Percentiles rank a stretch among this genome's conserved stretches.
phyloP scores from a whole-genome alignment of 139 green algal species.

The Edaphochlamys debaryana region DNA sequence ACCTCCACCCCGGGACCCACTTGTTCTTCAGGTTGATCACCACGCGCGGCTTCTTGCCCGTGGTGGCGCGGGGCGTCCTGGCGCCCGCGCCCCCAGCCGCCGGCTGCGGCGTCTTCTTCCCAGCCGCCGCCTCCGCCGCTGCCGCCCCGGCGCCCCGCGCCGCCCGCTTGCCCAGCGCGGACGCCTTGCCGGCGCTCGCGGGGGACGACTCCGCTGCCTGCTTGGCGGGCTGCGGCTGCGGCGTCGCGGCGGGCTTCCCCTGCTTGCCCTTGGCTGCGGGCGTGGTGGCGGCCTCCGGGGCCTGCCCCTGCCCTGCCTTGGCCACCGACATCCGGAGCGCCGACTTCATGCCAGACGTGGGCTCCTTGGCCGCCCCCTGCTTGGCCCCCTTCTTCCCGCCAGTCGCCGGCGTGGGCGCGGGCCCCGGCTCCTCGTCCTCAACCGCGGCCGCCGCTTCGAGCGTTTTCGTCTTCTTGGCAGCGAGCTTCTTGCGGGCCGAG shows the following conservation, averaged over 20 bases:
- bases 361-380: neutral
- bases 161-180: conserved; percentile 18
- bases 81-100: neutral
- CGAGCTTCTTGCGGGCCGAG: neutral
- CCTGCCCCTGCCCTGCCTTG: neutral
- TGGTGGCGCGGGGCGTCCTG: neutral
- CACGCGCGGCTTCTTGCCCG: conserved; percentile 67
- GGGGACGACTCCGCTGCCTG: neutral
- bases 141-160: neutral
- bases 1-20: no score
- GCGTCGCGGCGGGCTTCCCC: neutral
- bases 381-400: neutral
- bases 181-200: neutral
- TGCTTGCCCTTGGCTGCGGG: neutral
- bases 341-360: conserved; percentile 27
- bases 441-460: neutral
- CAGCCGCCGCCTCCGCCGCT: neutral
- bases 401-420: no score
- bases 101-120: neutral
- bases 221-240: neutral
- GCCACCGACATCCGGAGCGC: conserved; percentile 20
- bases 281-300: neutral
- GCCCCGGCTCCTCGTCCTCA: no score
- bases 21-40: conserved; percentile 82
- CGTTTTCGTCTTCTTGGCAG: neutral